Percentiles rank a stretch among this genome's conserved stretches.
These are phyloP conservation scores for Eucalyptus tenuipes DNA, from an alignment of 345 rosid species.

Conservation along the genomic window DNA sequence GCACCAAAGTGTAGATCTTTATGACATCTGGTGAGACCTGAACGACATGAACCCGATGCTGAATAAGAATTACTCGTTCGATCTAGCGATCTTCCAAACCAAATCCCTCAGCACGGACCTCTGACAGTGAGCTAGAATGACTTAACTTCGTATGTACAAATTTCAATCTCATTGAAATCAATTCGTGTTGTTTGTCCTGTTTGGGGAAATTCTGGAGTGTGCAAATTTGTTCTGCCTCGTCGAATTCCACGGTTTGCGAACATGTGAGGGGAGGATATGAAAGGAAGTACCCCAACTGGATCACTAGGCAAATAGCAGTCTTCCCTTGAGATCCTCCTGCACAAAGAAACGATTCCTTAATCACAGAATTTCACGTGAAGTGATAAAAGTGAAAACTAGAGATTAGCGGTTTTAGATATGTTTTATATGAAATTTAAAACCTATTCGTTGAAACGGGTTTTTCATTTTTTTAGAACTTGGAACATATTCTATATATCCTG, in stretches of 20 bases:
- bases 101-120: background rate
- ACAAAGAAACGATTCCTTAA: background rate
- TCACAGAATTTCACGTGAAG: background rate
- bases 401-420: fast-evolving
- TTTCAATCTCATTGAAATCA: background rate
- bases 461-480: fast-evolving
- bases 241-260: background rate
- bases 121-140: background rate
- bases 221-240: background rate
- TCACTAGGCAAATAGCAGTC: too few relatives aligned
- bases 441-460: fast-evolving
- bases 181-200: background rate
- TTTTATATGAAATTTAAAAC: too few relatives aligned
- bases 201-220: background rate
- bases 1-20: background rate
- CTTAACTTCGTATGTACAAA: background rate
- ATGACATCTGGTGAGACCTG: background rate
- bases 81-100: background rate
- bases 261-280: fast-evolving
- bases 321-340: background rate
- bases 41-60: background rate
- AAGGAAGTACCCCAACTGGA: background rate
- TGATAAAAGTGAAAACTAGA: background rate
- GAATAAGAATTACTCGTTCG: background rate
- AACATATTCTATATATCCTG: fast-evolving